Base-by-base conservation (phyloP, 768 basidiomycete species). In the Sarcodon sp. region DNA sequence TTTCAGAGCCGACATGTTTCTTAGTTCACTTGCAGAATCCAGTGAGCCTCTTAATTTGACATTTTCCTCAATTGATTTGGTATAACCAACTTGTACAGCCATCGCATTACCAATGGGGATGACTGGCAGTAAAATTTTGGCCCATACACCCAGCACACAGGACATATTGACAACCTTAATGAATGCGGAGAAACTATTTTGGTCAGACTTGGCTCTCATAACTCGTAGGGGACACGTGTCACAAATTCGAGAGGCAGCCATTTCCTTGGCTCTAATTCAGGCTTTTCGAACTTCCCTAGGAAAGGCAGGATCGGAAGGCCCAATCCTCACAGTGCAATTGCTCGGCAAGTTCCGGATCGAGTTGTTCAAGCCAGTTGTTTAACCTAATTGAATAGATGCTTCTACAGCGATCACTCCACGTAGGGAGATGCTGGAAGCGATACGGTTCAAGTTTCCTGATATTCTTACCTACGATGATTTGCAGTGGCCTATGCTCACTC, bases 11-110 rank as follows among this genome's bases (percentile, higher is more conserved):
- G 92, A 97, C 59, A 86, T 96, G 69, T 87, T 92, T 60, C 69
- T 96, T 50, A 91, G 83, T 57, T 92, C 92, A 13, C 66, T 97
- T 18, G 76, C 83, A 0, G 94, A 98, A 60, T 94, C 94, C 1
- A 82, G 92, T 94, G 56, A 34, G 88, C 66, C 12, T 38, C 27
- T 34, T 50, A 11, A 43, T 48, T 8, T 27, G n/a, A 38, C 13
- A 9, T 8, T 21, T 41, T 35, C n/a, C 34, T 16, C 44, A 43
- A 37, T 38, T 50, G 31, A 43, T 35, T 4, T 18, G 13, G 13
- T 47, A 32, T 18, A 11, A 10, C 33, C 64, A n/a, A 45, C 57
- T 5, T 43, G 49, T 15, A 33, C 53, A 96, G 86, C 87, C 18
- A 83, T 94, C 51, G 79, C 88, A 3, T 71, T 91, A 48, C 88